These are phyloP conservation scores for Adansonia grandidieri DNA, from an alignment of 441 rosid species.

Conservation along the genomic window DNA sequence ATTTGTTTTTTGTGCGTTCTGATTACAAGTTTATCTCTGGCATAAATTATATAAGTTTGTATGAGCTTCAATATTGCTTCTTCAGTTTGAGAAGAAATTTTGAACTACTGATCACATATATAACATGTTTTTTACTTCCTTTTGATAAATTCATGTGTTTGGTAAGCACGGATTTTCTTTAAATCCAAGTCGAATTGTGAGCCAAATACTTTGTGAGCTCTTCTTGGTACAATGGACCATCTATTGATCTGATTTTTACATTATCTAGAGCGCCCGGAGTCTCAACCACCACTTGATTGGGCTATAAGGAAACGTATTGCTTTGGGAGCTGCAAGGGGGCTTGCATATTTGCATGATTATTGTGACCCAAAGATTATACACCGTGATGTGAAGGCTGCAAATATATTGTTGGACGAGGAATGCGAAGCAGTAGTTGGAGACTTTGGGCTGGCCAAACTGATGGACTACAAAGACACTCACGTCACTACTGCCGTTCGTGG, in stretches of 20 bases:
- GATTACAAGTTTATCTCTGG: background rate
- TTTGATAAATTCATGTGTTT: background rate
- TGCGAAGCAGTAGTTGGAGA: conserved; percentile 83
- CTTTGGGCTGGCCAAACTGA: conserved; percentile 77
- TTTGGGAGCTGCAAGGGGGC: conserved; percentile 81
- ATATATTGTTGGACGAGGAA: conserved; percentile 73
- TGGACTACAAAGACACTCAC: conserved; percentile 80
- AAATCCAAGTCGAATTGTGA: background rate
- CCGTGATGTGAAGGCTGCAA: conserved; percentile 84
- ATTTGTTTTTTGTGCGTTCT: background rate
- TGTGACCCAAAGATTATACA: conserved; percentile 80
- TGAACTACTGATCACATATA: background rate
- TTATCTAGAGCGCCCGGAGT: conserved; percentile 54
- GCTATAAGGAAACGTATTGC: conserved; percentile 56
- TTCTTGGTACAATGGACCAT: conserved; percentile 18
- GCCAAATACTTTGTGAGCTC: conserved; percentile 12
- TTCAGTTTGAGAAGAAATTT: background rate
- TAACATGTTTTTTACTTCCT: too few species aligned
- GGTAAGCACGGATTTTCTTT: background rate
- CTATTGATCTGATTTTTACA: conserved; percentile 27
- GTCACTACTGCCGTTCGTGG: conserved; percentile 82
- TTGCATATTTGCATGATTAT: conserved; percentile 76
- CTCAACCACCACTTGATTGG: conserved; percentile 64
- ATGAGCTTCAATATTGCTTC: conserved; percentile 12
- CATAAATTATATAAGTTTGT: background rate